A percentile compares a stretch with the other conserved stretches of the same genome.
Evolutionary conservation across 2,329 filamentous ascomycete genomes (phyloP).

Genomic region (Fragosphaeria purpurea): DNA sequence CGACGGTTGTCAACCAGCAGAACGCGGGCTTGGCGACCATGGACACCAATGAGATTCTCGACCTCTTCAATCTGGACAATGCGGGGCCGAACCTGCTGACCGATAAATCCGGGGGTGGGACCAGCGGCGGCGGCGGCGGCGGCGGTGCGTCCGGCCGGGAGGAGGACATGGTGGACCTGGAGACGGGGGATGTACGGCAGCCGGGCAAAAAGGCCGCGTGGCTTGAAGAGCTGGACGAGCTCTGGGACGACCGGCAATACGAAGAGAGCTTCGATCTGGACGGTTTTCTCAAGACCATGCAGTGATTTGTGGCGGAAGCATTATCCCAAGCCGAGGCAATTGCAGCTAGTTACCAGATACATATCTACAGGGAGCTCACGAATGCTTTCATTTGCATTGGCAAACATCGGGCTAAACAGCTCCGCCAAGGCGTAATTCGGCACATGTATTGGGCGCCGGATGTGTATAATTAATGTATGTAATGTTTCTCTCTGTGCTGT

Average conservation of each 20-base stretch:
- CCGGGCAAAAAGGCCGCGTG: slow-evolving; percentile 90
- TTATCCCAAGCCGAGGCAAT: too few species aligned
- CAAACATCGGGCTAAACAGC: too few species aligned
- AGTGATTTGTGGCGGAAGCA: slow-evolving; percentile 24
- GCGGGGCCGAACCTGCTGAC: slow-evolving; percentile 56
- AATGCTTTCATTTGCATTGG: too few species aligned
- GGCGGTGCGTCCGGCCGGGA: slow-evolving; percentile 42
- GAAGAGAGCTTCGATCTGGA: slow-evolving; percentile 96
- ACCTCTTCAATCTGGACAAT: slow-evolving; percentile 87
- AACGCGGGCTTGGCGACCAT: slow-evolving; percentile 90
- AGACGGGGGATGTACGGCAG: slow-evolving; percentile 82
- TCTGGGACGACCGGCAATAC: slow-evolving; percentile 97
- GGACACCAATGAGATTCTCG: slow-evolving; percentile 97
- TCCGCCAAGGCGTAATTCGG: too few species aligned
- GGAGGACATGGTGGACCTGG: slow-evolving; percentile 85
- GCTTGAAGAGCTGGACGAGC: slow-evolving; percentile 85
- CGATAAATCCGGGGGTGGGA: slow-evolving; percentile 42
- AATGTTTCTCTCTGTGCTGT: too few species aligned
- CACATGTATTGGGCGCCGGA: too few species aligned
- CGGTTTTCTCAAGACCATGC: slow-evolving; percentile 92
- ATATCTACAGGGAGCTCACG: too few species aligned
- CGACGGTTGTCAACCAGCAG: slow-evolving; percentile 97
- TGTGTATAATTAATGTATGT: too few species aligned
- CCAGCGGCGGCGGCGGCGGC: slow-evolving; percentile 27
- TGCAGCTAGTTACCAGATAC: too few species aligned